phyloP scores from a whole-genome alignment of 2,329 filamentous ascomycete species.

The Aureobasidium sp. region DNA sequence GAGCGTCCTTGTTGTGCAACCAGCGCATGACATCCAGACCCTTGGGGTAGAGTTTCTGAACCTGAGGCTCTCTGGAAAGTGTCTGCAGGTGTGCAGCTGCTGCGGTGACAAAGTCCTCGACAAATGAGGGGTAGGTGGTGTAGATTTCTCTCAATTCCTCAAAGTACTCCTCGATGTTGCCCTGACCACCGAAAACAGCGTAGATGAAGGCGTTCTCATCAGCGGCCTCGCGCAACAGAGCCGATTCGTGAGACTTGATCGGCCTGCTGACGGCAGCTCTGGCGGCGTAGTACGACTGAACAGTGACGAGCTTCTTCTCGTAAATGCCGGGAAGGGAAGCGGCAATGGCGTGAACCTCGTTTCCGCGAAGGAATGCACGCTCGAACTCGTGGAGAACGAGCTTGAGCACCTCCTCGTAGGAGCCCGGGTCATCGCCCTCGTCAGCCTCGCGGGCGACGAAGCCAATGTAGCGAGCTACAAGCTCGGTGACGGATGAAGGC shows the following conservation, averaged over 20 bases:
- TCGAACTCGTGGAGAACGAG: constrained; percentile 93
- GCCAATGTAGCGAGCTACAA: constrained; percentile 89
- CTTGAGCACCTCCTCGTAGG: constrained; percentile 88
- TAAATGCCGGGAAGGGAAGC: constrained; percentile 82
- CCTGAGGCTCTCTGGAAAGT: constrained; percentile 73
- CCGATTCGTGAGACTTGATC: constrained; percentile 89
- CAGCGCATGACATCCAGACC: constrained; percentile 92
- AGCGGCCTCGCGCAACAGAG: constrained; percentile 78
- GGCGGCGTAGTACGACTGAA: constrained; percentile 86
- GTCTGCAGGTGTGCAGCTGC: constrained; percentile 83
- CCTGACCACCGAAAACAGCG: constrained; percentile 92
- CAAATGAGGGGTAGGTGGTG: constrained; percentile 82
- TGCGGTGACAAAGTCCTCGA: constrained; percentile 73
- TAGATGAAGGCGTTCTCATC: constrained; percentile 81
- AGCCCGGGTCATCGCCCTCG: constrained; percentile 85
- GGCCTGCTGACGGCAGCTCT: constrained; percentile 75
- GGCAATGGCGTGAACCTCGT: constrained; percentile 89
- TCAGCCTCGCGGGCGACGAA: constrained; percentile 85
- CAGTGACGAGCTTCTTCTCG: constrained; percentile 83
- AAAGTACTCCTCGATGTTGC: constrained; percentile 99
- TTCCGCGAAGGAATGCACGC: constrained; percentile 85
- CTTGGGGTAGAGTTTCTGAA: constrained; percentile 94
- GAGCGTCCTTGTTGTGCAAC: constrained; percentile 81
- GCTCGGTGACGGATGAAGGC: constrained; percentile 88
- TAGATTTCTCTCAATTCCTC: constrained; percentile 91